phyloP scores from a whole-genome alignment of 306 rosid species.

The Glycine latifolia region DNA sequence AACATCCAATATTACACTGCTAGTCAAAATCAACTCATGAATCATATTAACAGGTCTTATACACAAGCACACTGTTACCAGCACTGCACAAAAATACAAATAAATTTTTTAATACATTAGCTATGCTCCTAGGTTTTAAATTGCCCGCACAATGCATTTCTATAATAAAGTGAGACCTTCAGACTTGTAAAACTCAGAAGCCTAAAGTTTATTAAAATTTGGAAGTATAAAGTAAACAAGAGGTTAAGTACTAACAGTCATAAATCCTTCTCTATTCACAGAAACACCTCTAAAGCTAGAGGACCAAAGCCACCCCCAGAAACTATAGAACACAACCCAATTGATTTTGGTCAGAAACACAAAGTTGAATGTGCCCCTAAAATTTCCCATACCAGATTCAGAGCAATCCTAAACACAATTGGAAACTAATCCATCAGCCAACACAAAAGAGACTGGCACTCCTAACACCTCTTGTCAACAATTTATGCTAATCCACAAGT shows the following conservation, averaged over 20 bases:
- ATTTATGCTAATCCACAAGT: slow-evolving; percentile 26
- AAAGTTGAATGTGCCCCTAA: background rate
- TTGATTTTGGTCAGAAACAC: slow-evolving; percentile 10
- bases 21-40: background rate
- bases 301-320: background rate
- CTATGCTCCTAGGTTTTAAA: background rate
- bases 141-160: background rate
- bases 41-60: background rate
- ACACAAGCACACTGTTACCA: background rate
- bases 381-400: background rate
- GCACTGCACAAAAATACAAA: background rate
- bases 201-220: background rate
- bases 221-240: background rate
- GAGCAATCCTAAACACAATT: background rate
- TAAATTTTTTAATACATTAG: background rate
- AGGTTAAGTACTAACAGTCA: background rate
- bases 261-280: background rate
- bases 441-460: background rate
- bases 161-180: background rate
- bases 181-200: background rate
- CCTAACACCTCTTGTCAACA: background rate
- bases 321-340: background rate
- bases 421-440: background rate
- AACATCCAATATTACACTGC: background rate
- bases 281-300: background rate